These are phyloP conservation scores for Cutaneotrichosporon arboriforme DNA, from an alignment of 1,284 basidiomycete genomes.

Conservation along the genomic window DNA sequence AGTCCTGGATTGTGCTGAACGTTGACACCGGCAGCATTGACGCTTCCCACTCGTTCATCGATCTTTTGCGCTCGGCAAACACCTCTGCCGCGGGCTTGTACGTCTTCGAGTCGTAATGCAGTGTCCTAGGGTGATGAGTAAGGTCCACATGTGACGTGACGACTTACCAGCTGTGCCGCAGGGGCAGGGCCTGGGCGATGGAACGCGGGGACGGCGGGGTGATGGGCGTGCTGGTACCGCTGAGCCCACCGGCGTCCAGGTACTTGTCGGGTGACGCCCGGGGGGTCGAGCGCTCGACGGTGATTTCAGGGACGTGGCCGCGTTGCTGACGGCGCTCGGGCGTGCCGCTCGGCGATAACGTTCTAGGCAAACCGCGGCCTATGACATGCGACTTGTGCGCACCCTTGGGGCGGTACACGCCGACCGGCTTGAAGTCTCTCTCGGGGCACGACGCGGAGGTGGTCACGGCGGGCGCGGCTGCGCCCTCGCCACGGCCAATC, in stretches of 20 bases:
- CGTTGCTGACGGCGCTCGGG: not conserved
- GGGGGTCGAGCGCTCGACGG: conserved; percentile 26
- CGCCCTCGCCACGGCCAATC: too few species aligned
- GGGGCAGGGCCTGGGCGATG: conserved; percentile 59
- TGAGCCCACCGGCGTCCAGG: not conserved
- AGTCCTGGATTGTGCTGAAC: conserved; percentile 76
- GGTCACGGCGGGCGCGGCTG: too few species aligned
- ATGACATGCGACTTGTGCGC: not conserved
- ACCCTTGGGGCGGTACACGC: not conserved
- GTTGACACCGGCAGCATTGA: conserved; percentile 70
- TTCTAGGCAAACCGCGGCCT: conserved; percentile 7
- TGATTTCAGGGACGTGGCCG: conserved; percentile 15
- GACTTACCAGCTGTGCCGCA: conserved; percentile 73
- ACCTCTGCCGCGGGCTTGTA: conserved; percentile 56
- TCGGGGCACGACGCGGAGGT: too few species aligned
- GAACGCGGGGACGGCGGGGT: not conserved
- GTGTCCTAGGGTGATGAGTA: conserved; percentile 57
- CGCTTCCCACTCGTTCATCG: conserved; percentile 53
- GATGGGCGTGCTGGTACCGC: not conserved
- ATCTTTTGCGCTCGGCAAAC: conserved; percentile 38
- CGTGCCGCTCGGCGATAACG: not conserved
- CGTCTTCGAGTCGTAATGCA: conserved; percentile 79
- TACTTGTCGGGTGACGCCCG: not conserved
- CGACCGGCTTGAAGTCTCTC: not conserved
- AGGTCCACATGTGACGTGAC: too few species aligned